phyloP scores from a whole-genome alignment of 805 yeast species.

The Scheffersomyces coipomensis region DNA sequence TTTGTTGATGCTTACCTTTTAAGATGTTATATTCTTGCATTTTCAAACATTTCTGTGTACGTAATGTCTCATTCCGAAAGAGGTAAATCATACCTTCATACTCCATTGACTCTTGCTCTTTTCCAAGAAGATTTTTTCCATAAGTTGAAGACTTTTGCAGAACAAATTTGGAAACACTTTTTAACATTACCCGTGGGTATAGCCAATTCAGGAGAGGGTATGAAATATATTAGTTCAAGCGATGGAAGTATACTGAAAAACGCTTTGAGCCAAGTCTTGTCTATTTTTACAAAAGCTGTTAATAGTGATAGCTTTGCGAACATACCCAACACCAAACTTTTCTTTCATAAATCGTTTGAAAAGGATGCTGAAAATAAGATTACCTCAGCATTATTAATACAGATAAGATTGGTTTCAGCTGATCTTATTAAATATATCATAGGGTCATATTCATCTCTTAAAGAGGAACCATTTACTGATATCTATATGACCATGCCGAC shows the following conservation, averaged over 20 bases:
- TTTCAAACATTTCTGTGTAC: constrained; percentile 35
- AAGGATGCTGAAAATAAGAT: constrained; percentile 13
- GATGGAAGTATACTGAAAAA: constrained; percentile 38
- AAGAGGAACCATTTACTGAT: constrained; percentile 2
- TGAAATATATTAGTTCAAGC: constrained; percentile 31
- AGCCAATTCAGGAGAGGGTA: constrained; percentile 18
- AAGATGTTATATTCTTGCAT: constrained; percentile 28
- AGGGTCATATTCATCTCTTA: constrained; percentile 15
- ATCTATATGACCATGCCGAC: constrained; percentile 25
- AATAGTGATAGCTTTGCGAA: constrained; percentile 33
- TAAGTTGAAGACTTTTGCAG: constrained; percentile 23
- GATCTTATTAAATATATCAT: constrained; percentile 37
- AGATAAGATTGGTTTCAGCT: constrained; percentile 38
- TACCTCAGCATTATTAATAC: constrained; percentile 32
- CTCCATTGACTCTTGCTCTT: constrained; percentile 46
- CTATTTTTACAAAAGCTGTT: constrained; percentile 46
- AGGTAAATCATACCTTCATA: constrained; percentile 25
- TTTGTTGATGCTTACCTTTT: constrained; percentile 18
- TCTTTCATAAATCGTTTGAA: constrained; percentile 16
- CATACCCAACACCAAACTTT: constrained; percentile 35
- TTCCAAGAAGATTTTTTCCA: constrained; percentile 51
- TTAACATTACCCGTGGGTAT: constrained; percentile 11
- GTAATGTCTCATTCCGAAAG: constrained; percentile 28
- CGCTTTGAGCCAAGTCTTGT: constrained; percentile 42
- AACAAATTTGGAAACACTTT: constrained; percentile 15